A percentile compares a stretch with the other conserved stretches of the same genome.
Conservation (phyloP, 2,329 filamentous ascomycete species). For the Alternaria gansuensis region DNA sequence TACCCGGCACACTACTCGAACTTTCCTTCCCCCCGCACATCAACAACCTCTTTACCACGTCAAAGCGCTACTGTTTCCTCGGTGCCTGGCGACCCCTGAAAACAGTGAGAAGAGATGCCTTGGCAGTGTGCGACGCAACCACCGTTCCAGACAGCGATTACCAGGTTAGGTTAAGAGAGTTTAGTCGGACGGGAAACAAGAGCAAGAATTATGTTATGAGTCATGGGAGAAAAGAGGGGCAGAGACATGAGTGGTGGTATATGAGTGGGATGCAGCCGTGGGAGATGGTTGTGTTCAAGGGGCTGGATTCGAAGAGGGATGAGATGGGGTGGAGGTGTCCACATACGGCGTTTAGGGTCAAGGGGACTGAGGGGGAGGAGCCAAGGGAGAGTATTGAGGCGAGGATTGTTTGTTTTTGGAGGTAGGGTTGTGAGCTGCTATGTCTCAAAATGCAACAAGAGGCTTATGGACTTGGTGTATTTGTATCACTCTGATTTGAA, state of each 20-base stretch:
- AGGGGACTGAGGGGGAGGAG: slow-evolving; percentile 21
- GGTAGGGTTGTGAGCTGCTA: neutral
- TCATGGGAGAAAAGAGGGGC: slow-evolving; percentile 16
- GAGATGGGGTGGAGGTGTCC: slow-evolving; percentile 36
- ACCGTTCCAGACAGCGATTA: slow-evolving; percentile 33
- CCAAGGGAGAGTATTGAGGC: slow-evolving; percentile 42
- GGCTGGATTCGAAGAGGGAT: slow-evolving; percentile 33
- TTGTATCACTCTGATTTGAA: neutral
- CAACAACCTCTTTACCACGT: slow-evolving; percentile 9
- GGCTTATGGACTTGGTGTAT: neutral
- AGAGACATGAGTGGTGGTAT: slow-evolving; percentile 41
- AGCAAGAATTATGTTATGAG: slow-evolving; percentile 33
- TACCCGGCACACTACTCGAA: slow-evolving; percentile 28
- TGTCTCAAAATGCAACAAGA: neutral
- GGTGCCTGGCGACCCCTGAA: slow-evolving; percentile 45
- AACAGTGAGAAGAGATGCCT: slow-evolving; percentile 35
- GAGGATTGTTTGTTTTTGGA: slow-evolving; percentile 34
- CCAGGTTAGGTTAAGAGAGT: slow-evolving; percentile 27
- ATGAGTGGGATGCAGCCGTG: slow-evolving; percentile 35
- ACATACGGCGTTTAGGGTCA: slow-evolving; percentile 38
- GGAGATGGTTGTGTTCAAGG: slow-evolving; percentile 41
- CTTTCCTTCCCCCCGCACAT: slow-evolving; percentile 28
- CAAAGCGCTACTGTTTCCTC: slow-evolving; percentile 38
- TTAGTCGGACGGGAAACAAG: slow-evolving; percentile 28
- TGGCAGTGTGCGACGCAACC: slow-evolving; percentile 35